A percentile compares a stretch with the other conserved stretches of the same genome.
Evolutionary conservation across 176 grass and related monocot genomes (phyloP).

Genomic region (Eleusine coracana): DNA sequence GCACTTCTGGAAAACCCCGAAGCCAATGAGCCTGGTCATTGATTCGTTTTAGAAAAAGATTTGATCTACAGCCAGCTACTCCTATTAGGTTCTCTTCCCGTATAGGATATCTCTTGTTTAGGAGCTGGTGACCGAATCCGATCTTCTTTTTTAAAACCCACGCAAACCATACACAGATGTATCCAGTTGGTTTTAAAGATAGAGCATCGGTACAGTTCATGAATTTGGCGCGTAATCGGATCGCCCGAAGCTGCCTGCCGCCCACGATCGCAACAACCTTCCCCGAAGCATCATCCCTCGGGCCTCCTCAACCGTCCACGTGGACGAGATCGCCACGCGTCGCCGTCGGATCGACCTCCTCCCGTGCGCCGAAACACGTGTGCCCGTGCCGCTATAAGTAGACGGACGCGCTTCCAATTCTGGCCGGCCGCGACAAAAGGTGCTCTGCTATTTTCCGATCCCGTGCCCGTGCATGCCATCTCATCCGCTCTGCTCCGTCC

Average conservation of each 20-base stretch:
- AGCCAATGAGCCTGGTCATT: no score
- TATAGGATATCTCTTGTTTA: no score
- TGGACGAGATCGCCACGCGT: conserved; percentile 1
- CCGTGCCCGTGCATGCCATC: background rate
- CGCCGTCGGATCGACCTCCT: background rate
- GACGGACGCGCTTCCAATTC: conserved; percentile 7
- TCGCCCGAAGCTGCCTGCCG: conserved; percentile 9
- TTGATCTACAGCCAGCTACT: no score
- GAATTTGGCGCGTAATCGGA: conserved; percentile 5
- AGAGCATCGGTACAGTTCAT: background rate
- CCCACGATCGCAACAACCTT: background rate
- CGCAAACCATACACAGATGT: background rate
- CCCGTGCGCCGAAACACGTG: background rate
- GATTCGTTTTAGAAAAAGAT: no score
- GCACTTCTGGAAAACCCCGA: no score
- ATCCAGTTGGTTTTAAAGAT: background rate
- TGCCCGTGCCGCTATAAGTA: conserved; percentile 2
- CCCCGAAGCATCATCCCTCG: background rate
- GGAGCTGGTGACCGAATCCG: background rate
- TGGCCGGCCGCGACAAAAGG: conserved; percentile 12
- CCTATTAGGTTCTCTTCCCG: no score
- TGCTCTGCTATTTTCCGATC: background rate
- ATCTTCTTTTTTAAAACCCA: background rate
- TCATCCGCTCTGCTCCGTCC: background rate
- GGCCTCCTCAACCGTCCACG: conserved; percentile 24